These are phyloP conservation scores for Paraurostyla sp. DNA, from an alignment of 73 alveolate species.

Conservation along the genomic window DNA sequence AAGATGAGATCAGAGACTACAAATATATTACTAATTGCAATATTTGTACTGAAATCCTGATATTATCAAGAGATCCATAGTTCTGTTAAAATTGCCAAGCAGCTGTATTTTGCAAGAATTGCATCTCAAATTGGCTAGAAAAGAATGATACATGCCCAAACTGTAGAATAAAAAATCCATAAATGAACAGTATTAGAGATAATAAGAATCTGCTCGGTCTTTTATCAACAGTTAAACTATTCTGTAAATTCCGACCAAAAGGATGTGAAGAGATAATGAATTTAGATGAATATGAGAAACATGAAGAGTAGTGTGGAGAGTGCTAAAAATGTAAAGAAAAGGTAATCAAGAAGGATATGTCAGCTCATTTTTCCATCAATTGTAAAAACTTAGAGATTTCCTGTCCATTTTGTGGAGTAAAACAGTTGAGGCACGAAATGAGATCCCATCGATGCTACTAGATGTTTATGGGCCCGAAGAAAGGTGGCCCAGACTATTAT, in stretches of 20 bases:
- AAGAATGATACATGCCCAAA: constrained; percentile 7
- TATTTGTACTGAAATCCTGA: constrained; percentile 19
- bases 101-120: constrained; percentile 8
- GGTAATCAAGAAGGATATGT: constrained; percentile 33
- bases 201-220: constrained; percentile 39
- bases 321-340: constrained; percentile 16
- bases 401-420: background rate
- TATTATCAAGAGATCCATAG: constrained; percentile 24
- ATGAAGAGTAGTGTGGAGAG: constrained; percentile 44
- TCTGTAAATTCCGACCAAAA: constrained; percentile 24
- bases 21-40: background rate
- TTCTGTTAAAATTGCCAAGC: constrained; percentile 39
- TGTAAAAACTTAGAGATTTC: background rate
- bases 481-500: constrained; percentile 39
- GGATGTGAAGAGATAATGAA: constrained; percentile 31
- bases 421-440: constrained; percentile 2
- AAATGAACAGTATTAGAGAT: background rate
- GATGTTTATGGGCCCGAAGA: background rate
- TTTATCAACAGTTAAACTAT: constrained; percentile 1
- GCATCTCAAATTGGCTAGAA: constrained; percentile 13
- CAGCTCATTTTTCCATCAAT: background rate
- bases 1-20: constrained; percentile 33
- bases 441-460: constrained; percentile 25
- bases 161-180: background rate
- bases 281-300: background rate